phyloP scores from a whole-genome alignment of 1,284 basidiomycete species.

The Rhodotorula mucilaginosa region DNA sequence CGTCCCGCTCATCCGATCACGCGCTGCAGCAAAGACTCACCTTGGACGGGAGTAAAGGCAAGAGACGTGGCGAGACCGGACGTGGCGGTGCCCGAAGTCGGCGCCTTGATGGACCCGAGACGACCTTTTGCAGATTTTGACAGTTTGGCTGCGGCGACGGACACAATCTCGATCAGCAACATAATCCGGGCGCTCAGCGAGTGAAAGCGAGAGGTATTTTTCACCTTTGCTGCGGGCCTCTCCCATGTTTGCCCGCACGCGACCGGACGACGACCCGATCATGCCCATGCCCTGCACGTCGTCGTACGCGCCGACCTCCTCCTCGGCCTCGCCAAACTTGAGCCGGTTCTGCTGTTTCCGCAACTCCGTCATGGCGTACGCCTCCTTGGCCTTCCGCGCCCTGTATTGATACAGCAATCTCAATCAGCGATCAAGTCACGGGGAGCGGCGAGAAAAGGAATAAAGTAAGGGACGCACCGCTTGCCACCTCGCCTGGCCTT shows the following conservation, averaged over 20 bases:
- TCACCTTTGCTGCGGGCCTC: constrained; percentile 83
- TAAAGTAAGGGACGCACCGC: constrained; percentile 57
- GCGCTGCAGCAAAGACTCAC: constrained; percentile 51
- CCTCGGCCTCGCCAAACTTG: constrained; percentile 91
- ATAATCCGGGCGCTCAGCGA: no score
- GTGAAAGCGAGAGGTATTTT: constrained; percentile 44
- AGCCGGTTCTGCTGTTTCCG: constrained; percentile 96
- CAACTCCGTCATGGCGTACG: constrained; percentile 92
- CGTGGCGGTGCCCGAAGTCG: constrained; percentile 56
- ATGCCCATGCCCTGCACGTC: constrained; percentile 96
- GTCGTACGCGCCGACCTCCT: constrained; percentile 94
- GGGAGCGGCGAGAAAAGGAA: background rate
- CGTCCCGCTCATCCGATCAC: background rate
- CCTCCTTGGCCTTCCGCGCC: constrained; percentile 94
- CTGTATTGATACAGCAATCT: constrained; percentile 51
- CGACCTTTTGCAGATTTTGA: constrained; percentile 94
- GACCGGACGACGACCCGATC: constrained; percentile 81
- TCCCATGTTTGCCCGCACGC: constrained; percentile 77
- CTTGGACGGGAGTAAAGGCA: constrained; percentile 94
- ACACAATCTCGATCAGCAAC: no score
- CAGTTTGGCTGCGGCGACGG: constrained; percentile 68
- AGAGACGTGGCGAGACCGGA: constrained; percentile 88
- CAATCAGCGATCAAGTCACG: no score
- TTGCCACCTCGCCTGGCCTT: constrained; percentile 88
- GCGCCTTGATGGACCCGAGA: constrained; percentile 48